Evolutionary conservation across 2,329 filamentous ascomycete species (phyloP), one percentile per base, ranked within the genome.

Genomic region (Monilinia aucupariae): DNA sequence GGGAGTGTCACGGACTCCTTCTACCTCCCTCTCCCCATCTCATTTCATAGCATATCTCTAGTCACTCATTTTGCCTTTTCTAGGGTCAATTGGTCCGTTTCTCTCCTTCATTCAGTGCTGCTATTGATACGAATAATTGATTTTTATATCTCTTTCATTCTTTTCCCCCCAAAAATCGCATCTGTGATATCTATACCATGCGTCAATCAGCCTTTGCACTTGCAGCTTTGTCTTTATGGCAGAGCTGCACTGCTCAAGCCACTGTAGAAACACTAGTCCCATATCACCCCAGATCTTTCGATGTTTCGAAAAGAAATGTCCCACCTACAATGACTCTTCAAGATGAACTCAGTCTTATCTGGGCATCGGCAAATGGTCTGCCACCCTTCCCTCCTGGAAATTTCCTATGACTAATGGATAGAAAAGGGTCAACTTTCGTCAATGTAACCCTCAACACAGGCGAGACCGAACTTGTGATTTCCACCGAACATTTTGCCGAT

Each of bases 381-480:
- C n/a, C 17, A 49, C 10, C 10, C 17, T 10, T 13, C 5, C 4
- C 4, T 34, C 2, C 7, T 4, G 8, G n/a, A 17, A 0, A 5
- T 4, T 22, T 4, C 20, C 7, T 4, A 30, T 48, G 15, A 12
- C 43, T 62, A 56, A 62, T 25, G 3, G 7, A 37, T 3, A 30
- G 27, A 45, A 39, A 12, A 62, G 61, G 59, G 8, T 49, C 55
- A 12, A 64, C 58, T 12, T 64, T 61, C 17, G 62, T 60, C 58
- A 64, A 64, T 10, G 50, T 64, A 37, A 64, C 62, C 5, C 49
- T 64, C n/a, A 53, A 49, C 25, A 64, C 62, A 13, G 50, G 55
- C 32, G 55, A 64, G 4, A 61, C 56, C 7, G 58, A 61, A 22
- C 58, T 61, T 25, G 49, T 64, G 10, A 54, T 64, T 2, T 64